phyloP scores from a whole-genome alignment of 2,329 filamentous ascomycete species.

The Botrytis fabae region DNA sequence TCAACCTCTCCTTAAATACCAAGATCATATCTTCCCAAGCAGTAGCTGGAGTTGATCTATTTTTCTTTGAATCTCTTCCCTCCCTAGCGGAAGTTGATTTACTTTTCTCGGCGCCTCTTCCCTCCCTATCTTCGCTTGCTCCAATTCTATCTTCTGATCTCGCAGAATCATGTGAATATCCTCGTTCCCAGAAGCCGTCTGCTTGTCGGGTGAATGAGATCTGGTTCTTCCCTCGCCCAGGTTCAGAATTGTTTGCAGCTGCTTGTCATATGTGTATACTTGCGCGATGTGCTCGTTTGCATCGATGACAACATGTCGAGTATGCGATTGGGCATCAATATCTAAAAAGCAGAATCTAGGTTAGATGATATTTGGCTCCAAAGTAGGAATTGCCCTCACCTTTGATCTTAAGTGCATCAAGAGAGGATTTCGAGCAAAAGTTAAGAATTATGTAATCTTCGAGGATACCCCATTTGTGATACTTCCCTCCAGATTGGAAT shows the following conservation, averaged over 20 bases:
- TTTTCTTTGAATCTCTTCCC: not conserved
- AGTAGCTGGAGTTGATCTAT: not conserved
- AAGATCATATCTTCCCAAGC: not conserved
- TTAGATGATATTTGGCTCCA: not conserved
- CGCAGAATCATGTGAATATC: not conserved
- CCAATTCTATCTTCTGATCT: not conserved
- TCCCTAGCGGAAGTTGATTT: not conserved
- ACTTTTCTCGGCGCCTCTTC: not conserved
- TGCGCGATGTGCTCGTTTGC: not conserved
- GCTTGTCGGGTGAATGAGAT: not conserved
- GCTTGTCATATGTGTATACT: constrained; percentile 7
- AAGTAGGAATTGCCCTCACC: not conserved
- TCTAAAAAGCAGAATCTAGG: not conserved
- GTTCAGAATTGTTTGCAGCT: not conserved
- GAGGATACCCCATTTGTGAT: not conserved
- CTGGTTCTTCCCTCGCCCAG: constrained; percentile 11
- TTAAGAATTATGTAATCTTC: constrained; percentile 13
- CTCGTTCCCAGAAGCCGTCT: not conserved
- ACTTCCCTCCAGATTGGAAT: not conserved
- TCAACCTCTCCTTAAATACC: not conserved
- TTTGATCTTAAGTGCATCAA: not conserved
- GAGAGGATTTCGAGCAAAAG: constrained; percentile 1
- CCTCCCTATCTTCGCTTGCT: not conserved
- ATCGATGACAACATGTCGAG: not conserved
- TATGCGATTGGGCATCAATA: not conserved